A percentile compares a stretch with the other conserved stretches of the same genome.
phyloP scores from a whole-genome alignment of 2,329 filamentous ascomycete genomes.

The Neonectria magnoliae region DNA sequence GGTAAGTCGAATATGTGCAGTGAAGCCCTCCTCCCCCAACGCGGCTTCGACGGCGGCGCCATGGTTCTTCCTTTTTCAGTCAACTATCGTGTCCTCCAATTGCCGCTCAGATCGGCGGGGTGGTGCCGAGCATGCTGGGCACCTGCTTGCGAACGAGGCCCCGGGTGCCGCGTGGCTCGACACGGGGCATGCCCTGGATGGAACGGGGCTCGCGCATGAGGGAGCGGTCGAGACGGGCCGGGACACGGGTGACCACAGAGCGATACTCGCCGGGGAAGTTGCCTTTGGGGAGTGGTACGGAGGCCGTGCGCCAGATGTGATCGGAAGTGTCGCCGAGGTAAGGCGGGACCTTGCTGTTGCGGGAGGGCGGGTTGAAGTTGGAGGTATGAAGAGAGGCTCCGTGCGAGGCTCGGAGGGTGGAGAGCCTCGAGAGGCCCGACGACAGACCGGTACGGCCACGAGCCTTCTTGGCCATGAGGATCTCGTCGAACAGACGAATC shows the following conservation, averaged over 20 bases:
- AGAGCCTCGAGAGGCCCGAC: constrained; percentile 70
- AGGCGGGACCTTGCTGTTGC: constrained; percentile 57
- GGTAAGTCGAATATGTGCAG: background rate
- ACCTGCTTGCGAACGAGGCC: constrained; percentile 68
- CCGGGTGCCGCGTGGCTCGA: constrained; percentile 61
- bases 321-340: constrained; percentile 80
- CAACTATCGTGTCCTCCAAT: background rate
- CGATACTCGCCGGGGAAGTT: constrained; percentile 73
- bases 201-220: constrained; percentile 93
- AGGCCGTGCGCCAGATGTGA: constrained; percentile 80
- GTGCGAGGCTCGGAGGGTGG: constrained; percentile 67
- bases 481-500: constrained; percentile 84
- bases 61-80: background rate
- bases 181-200: constrained; percentile 85
- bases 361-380: constrained; percentile 49
- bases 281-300: constrained; percentile 67
- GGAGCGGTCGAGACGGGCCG: constrained; percentile 83
- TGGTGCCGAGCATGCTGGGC: constrained; percentile 57
- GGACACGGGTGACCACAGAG: constrained; percentile 71
- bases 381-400: constrained; percentile 57
- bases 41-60: background rate
- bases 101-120: constrained; percentile 49
- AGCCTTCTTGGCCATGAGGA: constrained; percentile 81
- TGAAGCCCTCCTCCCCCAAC: background rate
- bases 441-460: constrained; percentile 73